phyloP scores from a whole-genome alignment of 1,139 yeast genomes.

The Protomyces inundatus region DNA sequence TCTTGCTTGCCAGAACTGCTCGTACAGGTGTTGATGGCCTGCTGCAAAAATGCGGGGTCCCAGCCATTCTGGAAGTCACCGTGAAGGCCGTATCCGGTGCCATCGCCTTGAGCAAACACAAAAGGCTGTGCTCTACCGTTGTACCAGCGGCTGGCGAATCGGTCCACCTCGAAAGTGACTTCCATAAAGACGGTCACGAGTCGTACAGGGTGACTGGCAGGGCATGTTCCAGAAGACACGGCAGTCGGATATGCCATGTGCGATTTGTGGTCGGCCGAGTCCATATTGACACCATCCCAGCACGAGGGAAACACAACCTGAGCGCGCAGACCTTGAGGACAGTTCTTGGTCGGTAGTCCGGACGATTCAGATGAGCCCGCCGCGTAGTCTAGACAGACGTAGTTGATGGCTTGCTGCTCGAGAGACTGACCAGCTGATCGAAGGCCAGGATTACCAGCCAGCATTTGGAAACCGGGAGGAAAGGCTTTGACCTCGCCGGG shows the following conservation, averaged over 20 bases:
- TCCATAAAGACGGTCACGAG: conserved; percentile 25
- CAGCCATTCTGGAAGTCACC: conserved; percentile 29
- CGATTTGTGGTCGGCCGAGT: conserved; percentile 26
- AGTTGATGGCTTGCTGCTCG: conserved; percentile 24
- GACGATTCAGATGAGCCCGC: conserved; percentile 23
- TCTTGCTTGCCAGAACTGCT: conserved; percentile 26
- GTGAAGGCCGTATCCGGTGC: conserved; percentile 29
- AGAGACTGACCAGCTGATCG: conserved; percentile 1
- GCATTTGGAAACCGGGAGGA: conserved; percentile 29
- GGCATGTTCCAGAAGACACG: conserved; percentile 25
- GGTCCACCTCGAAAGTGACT: conserved; percentile 17
- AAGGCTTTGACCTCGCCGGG: conserved; percentile 16
- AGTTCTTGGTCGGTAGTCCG: conserved; percentile 13
- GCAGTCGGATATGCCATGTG: conserved; percentile 27
- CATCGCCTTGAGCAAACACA: conserved; percentile 27
- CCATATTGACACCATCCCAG: conserved; percentile 29
- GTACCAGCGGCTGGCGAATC: conserved; percentile 15
- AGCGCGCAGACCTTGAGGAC: conserved; percentile 27
- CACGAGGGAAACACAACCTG: conserved; percentile 28
- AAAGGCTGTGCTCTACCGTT: conserved; percentile 9
- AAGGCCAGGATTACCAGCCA: conserved; percentile 25
- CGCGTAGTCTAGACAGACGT: conserved; percentile 22
- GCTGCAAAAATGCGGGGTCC: conserved; percentile 24
- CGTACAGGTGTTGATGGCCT: conserved; percentile 27
- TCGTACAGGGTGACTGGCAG: conserved; percentile 21